Percentiles rank a stretch among this genome's conserved stretches.
These are phyloP conservation scores for Saprolegnia parasitica DNA, from an alignment of 352 stramenopile species.

Conservation along the genomic window DNA sequence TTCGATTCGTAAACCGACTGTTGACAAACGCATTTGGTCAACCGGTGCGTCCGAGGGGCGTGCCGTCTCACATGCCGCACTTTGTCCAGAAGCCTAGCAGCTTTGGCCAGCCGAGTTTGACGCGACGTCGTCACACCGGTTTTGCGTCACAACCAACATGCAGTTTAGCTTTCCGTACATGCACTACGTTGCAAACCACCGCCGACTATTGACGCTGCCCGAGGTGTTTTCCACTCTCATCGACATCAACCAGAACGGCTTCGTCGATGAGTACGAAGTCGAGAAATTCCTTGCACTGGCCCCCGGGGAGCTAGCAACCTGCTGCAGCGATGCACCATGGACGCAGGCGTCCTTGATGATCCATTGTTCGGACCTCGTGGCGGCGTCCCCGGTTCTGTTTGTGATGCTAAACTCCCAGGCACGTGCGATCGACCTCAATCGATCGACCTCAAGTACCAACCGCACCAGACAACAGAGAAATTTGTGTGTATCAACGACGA, in stretches of 20 bases:
- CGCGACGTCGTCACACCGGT: slow-evolving; percentile 83
- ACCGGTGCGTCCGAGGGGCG: no score
- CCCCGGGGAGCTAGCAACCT: slow-evolving; percentile 42
- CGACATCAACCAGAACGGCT: slow-evolving; percentile 87
- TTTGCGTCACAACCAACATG: slow-evolving; percentile 89
- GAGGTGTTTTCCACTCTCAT: slow-evolving; percentile 85
- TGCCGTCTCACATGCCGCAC: slow-evolving; percentile 32
- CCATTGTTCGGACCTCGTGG: slow-evolving; percentile 30
- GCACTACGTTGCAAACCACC: slow-evolving; percentile 88
- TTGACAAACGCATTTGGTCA: neutral
- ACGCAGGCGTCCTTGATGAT: slow-evolving; percentile 36
- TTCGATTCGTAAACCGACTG: neutral
- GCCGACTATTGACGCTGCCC: slow-evolving; percentile 60
- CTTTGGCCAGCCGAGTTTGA: slow-evolving; percentile 64
- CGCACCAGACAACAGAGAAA: slow-evolving; percentile 89
- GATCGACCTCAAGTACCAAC: slow-evolving; percentile 82
- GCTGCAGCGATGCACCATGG: slow-evolving; percentile 54
- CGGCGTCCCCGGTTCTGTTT: no score
- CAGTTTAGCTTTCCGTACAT: slow-evolving; percentile 96
- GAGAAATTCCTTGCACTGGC: slow-evolving; percentile 69
- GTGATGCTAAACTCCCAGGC: slow-evolving; percentile 92
- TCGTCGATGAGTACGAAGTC: slow-evolving; percentile 88
- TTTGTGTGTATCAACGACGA: slow-evolving; percentile 97
- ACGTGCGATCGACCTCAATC: slow-evolving; percentile 83
- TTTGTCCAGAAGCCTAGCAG: slow-evolving; percentile 90